Percentiles rank a stretch among this genome's conserved stretches.
phyloP scores from a whole-genome alignment of 2,329 filamentous ascomycete genomes.

The Penicillium sp. region DNA sequence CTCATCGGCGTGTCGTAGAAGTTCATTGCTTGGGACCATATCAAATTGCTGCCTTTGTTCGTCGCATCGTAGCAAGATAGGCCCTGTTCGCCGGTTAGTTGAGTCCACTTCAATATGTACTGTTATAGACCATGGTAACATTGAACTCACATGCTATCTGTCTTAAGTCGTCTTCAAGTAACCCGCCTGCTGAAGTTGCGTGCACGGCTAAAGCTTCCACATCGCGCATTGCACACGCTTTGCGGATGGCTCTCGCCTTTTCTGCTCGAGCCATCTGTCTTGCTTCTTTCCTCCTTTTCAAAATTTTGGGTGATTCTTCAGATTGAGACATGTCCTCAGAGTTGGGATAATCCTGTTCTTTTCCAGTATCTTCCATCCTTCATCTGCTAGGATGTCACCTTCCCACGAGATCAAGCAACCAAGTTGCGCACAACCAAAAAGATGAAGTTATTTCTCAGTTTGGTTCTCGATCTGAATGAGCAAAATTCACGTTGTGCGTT shows the following conservation, averaged over 20 bases:
- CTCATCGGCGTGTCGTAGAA: slow-evolving; percentile 81
- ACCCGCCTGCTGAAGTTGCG: slow-evolving; percentile 65
- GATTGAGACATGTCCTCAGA: neutral
- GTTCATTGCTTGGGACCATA: slow-evolving; percentile 54
- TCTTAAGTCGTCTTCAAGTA: slow-evolving; percentile 67
- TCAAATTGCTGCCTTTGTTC: slow-evolving; percentile 14
- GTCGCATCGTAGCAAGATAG: slow-evolving; percentile 49
- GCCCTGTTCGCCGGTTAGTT: slow-evolving; percentile 42
- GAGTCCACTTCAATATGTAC: neutral
- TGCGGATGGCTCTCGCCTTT: slow-evolving; percentile 54
- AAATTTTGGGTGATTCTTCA: neutral
- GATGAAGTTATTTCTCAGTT: neutral
- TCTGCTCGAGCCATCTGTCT: slow-evolving; percentile 14
- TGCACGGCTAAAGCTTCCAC: slow-evolving; percentile 57
- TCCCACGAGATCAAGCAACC: neutral
- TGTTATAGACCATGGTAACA: neutral
- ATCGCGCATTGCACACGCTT: slow-evolving; percentile 62
- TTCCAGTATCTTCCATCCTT: neutral
- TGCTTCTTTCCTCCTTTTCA: neutral
- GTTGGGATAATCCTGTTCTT: slow-evolving; percentile 7
- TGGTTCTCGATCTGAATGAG: neutral
- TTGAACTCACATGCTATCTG: slow-evolving; percentile 70
- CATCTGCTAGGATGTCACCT: neutral
- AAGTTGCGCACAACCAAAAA: neutral
- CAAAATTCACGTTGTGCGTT: neutral